Evolutionary conservation across 495 filamentous ascomycete species (phyloP), one percentile per base, ranked within the genome.

Genomic region (Lichenothelia convexa): DNA sequence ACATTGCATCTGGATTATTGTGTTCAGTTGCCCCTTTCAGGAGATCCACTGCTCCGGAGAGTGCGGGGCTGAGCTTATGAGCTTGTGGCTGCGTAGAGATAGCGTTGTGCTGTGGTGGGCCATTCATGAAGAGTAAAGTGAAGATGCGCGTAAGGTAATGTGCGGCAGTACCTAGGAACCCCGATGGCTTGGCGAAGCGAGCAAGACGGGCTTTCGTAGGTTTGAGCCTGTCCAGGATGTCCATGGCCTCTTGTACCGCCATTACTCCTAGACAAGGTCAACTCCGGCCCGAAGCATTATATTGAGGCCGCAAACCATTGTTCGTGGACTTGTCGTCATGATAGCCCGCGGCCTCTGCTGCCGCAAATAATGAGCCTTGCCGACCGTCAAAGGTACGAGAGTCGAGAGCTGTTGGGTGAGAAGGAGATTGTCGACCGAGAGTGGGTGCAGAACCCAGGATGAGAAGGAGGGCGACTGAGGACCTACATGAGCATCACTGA

Each of bases 1-100:
- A 93, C 32, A 94, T 75, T 18, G 91, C 91, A 55, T 95, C 89
- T 2, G 81, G 63, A 49, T 89, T 80, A 38, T 78, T 75, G 41
- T 76, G 60, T 18, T 71, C 58, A 20, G 81, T 80, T 17, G 91
- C 82, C 26, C 70, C 62, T 47, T 81, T 68, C 37, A 99, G 63
- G 31, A 87, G 65, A 35, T 65, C 64, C 24, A 92, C 78, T 1
- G 82, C 85, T 39, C 49, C 40, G 2, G 42, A 30, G 4, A 61
- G 50, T 3, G 56, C 48, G 16, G 43, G 45, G 8, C 42, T 39
- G 3, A 55, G 45, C 42, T 49, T 59, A 27, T 42, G 41, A n/a
- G 45, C 34, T n/a, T 54, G 43, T 3, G 45, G 39, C 16, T 45
- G 50, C 9, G 49, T 38, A 1, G 49, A 48, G 30, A 55, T 39